These are phyloP conservation scores for Malus sieversii DNA, from an alignment of 306 rosid genomes.

Conservation along the genomic window DNA sequence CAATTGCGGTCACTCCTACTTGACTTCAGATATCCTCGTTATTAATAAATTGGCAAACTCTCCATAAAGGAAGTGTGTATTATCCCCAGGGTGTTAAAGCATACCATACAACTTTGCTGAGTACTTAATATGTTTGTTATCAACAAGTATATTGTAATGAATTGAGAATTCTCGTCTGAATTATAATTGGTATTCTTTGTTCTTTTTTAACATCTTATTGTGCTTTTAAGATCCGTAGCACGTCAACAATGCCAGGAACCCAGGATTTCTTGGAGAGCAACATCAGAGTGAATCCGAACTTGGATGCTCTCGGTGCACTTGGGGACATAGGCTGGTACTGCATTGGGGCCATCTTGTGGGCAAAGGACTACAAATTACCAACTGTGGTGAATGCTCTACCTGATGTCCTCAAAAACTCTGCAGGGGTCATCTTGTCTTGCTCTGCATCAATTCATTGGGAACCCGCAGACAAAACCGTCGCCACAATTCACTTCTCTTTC, in stretches of 20 bases:
- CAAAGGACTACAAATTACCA: conserved; percentile 54
- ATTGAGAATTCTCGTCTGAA: no score
- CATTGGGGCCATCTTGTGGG: conserved; percentile 70
- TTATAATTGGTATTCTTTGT: background rate
- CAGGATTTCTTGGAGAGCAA: conserved; percentile 42
- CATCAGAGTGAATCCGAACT: conserved; percentile 58
- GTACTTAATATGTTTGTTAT: no score
- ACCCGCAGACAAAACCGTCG: conserved; percentile 27
- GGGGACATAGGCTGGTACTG: conserved; percentile 78
- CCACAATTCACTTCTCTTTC: conserved; percentile 63
- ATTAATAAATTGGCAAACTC: no score
- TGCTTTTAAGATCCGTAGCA: conserved; percentile 53
- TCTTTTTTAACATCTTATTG: background rate
- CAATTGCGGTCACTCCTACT: no score
- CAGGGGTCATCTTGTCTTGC: conserved; percentile 59
- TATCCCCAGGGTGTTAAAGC: no score
- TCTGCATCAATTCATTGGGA: conserved; percentile 57
- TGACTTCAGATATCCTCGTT: no score
- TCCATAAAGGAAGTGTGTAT: no score
- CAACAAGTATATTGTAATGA: no score
- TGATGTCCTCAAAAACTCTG: conserved; percentile 29
- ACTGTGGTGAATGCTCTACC: conserved; percentile 47
- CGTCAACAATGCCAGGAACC: conserved; percentile 39
- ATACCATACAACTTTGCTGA: no score
- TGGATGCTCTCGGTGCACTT: conserved; percentile 67